Conservation (phyloP, 1,284 basidiomycete species). For the Pholiota adiposa region DNA sequence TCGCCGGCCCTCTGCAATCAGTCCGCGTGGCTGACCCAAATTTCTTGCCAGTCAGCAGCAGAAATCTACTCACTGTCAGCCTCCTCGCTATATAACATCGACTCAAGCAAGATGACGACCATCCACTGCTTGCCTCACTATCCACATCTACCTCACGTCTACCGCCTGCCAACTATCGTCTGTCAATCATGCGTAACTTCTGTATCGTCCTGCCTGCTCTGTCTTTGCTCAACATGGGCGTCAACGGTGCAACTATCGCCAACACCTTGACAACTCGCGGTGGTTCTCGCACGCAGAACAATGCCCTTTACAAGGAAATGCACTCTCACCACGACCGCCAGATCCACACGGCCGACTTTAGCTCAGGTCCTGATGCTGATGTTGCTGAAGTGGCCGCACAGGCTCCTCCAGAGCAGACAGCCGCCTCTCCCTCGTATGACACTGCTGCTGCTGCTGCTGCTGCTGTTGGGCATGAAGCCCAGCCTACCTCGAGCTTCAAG, state of each 20-base stretch:
- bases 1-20: too few relatives aligned
- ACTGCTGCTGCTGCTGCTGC: neutral
- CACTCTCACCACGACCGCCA: conserved; percentile 18
- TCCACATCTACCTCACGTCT: neutral
- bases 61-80: neutral
- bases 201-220: conserved; percentile 24
- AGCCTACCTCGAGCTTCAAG: neutral
- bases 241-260: conserved; percentile 21
- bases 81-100: neutral
- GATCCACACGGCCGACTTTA: conserved; percentile 29
- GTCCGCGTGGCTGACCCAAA: neutral
- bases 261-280: conserved; percentile 11
- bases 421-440: neutral
- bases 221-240: conserved; percentile 24
- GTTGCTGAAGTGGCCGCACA: neutral
- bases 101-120: too few relatives aligned
- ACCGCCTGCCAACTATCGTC: neutral
- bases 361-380: conserved; percentile 6
- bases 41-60: neutral
- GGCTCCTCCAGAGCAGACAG: neutral
- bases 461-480: too few relatives aligned
- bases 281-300: neutral
- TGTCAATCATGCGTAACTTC: conserved; percentile 24
- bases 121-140: neutral
- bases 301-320: neutral